Evolutionary conservation across 345 rosid genomes (phyloP).

Genomic region (Eutrema japonicum): DNA sequence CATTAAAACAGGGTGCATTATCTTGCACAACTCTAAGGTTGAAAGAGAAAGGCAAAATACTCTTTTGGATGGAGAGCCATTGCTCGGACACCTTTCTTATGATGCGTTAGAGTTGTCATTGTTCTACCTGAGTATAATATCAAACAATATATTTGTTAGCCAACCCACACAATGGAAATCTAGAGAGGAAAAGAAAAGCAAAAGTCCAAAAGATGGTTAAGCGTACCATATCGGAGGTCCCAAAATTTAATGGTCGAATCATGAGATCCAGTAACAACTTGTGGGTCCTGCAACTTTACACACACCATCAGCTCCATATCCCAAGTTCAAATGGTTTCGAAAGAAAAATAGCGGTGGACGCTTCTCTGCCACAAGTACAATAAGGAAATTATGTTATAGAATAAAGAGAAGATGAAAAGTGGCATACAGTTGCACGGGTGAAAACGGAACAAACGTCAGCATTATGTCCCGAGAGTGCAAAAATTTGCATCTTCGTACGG

Average conservation of each 20-base stretch:
- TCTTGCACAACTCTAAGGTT: constrained; percentile 3
- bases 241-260: constrained; percentile 89
- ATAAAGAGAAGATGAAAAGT: constrained; percentile 8
- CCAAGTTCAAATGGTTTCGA: background rate
- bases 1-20: constrained; percentile 19
- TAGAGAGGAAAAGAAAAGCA: background rate
- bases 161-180: constrained; percentile 10
- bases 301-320: constrained; percentile 21
- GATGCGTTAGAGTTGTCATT: constrained; percentile 81
- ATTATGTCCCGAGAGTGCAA: constrained; percentile 91
- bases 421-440: constrained; percentile 70
- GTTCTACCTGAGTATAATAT: constrained; percentile 64
- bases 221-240: constrained; percentile 89
- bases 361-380: constrained; percentile 5
- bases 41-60: constrained; percentile 47
- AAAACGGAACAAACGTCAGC: constrained; percentile 83
- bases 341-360: constrained; percentile 5
- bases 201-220: constrained; percentile 10
- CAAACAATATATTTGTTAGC: constrained; percentile 14
- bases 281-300: constrained; percentile 68
- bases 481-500: constrained; percentile 91
- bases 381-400: background rate
- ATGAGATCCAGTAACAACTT: constrained; percentile 90
- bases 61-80: constrained; percentile 84
- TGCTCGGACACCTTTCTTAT: constrained; percentile 87